A percentile compares a stretch with the other conserved stretches of the same genome.
These are phyloP conservation scores for Venturia aucupariae DNA, from an alignment of 2,329 filamentous ascomycete species.

Conservation along the genomic window DNA sequence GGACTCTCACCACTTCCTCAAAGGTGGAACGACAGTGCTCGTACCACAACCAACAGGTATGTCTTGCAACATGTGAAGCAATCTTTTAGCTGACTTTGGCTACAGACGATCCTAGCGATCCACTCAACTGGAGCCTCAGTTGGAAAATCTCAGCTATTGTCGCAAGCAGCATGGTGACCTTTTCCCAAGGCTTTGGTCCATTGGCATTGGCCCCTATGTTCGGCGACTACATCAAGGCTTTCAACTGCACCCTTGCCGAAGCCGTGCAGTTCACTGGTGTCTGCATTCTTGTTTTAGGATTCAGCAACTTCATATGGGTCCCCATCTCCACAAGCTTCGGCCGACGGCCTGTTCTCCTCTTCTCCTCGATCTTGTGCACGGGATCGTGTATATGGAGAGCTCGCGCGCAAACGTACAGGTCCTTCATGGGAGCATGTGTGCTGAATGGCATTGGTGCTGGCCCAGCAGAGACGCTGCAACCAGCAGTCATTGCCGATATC, in stretches of 20 bases:
- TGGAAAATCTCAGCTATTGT: conserved; percentile 43
- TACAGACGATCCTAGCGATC: conserved; percentile 34
- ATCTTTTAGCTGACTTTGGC: neutral
- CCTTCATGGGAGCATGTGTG: conserved; percentile 55
- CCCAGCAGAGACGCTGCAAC: conserved; percentile 53
- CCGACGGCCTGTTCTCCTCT: conserved; percentile 44
- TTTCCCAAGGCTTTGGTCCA: conserved; percentile 47
- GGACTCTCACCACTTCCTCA: conserved; percentile 55
- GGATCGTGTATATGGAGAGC: conserved; percentile 50
- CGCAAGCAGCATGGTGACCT: conserved; percentile 38
- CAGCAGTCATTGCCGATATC: conserved; percentile 32
- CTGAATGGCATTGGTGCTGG: conserved; percentile 10
- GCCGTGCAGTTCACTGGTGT: conserved; percentile 50
- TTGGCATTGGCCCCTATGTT: conserved; percentile 52
- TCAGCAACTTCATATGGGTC: conserved; percentile 53
- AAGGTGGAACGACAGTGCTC: conserved; percentile 38
- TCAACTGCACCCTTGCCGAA: conserved; percentile 42
- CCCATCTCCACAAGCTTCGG: conserved; percentile 47
- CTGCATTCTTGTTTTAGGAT: conserved; percentile 48
- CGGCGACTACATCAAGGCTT: conserved; percentile 46
- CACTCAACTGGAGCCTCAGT: conserved; percentile 39
- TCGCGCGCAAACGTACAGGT: conserved; percentile 46
- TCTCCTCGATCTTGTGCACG: conserved; percentile 44
- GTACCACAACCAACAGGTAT: conserved; percentile 40
- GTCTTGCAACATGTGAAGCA: neutral